Evolutionary conservation across 192 early-diverging fungal species (phyloP).

Genomic region (Backusella australiensis): DNA sequence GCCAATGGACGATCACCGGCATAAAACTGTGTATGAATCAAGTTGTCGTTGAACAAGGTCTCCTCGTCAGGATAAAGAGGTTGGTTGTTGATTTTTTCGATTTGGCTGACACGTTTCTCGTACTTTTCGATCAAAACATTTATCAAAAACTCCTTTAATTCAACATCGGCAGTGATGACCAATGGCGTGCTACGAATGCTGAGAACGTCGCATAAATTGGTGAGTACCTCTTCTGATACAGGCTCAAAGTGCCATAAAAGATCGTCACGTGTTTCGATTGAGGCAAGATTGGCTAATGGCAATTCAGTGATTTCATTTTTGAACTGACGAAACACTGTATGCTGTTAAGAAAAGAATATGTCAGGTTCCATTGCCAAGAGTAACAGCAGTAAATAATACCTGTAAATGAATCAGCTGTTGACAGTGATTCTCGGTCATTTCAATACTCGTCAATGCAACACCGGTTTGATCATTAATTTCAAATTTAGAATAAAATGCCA

Average conservation of each 20-base stretch:
- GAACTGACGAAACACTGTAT: slow-evolving; percentile 70
- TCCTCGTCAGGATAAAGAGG: slow-evolving; percentile 81
- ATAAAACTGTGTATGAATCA: slow-evolving; percentile 69
- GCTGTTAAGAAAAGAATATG: slow-evolving; percentile 31
- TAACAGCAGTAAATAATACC: slow-evolving; percentile 19
- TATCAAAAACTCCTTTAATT: slow-evolving; percentile 53
- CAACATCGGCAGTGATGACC: slow-evolving; percentile 15
- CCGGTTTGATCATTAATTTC: slow-evolving; percentile 85
- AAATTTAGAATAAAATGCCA: slow-evolving; percentile 74
- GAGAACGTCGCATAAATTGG: slow-evolving; percentile 54
- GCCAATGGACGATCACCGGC: slow-evolving; percentile 54
- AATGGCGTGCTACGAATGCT: slow-evolving; percentile 58
- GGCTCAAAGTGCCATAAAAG: slow-evolving; percentile 55
- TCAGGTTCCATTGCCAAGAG: not conserved
- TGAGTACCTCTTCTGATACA: slow-evolving; percentile 45
- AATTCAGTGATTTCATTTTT: slow-evolving; percentile 68
- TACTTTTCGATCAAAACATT: slow-evolving; percentile 54
- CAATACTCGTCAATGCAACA: slow-evolving; percentile 59
- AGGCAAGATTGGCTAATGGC: slow-evolving; percentile 67
- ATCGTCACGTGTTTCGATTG: slow-evolving; percentile 54
- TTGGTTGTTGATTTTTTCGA: slow-evolving; percentile 64
- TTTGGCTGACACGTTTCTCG: slow-evolving; percentile 62
- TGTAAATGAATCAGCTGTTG: slow-evolving; percentile 67
- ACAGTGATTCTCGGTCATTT: slow-evolving; percentile 64
- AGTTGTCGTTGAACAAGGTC: slow-evolving; percentile 67